These are phyloP conservation scores for Aspergillus pseudoviridinutans DNA, from an alignment of 2,329 filamentous ascomycete species.

Conservation along the genomic window DNA sequence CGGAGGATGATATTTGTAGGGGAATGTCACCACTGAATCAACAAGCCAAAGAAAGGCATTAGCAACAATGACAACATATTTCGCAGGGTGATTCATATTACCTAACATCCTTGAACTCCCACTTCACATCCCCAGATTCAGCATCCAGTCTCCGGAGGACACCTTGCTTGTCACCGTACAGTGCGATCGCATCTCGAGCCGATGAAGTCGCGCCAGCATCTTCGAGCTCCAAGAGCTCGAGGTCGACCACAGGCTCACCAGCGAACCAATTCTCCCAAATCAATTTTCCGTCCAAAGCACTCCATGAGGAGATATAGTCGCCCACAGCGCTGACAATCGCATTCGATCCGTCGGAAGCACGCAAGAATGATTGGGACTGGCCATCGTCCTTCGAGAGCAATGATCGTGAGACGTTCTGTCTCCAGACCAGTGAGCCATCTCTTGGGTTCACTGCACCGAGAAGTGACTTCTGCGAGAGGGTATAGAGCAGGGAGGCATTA, in stretches of 20 bases:
- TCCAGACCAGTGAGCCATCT: constrained; percentile 80
- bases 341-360: constrained; percentile 74
- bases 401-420: constrained; percentile 64
- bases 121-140: constrained; percentile 66
- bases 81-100: constrained; percentile 19
- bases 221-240: constrained; percentile 73
- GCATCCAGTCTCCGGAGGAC: constrained; percentile 70
- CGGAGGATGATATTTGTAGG: constrained; percentile 70
- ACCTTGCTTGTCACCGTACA: constrained; percentile 56
- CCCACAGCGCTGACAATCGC: constrained; percentile 72
- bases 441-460: constrained; percentile 86
- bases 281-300: constrained; percentile 73
- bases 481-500: constrained; percentile 86
- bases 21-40: constrained; percentile 60
- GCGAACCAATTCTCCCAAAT: constrained; percentile 66
- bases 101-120: constrained; percentile 69
- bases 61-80: not conserved
- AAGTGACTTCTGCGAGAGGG: constrained; percentile 77
- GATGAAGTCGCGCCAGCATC: constrained; percentile 48
- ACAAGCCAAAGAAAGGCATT: constrained; percentile 16
- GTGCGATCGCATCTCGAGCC: constrained; percentile 61
- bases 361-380: constrained; percentile 46
- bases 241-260: constrained; percentile 40
- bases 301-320: constrained; percentile 71
- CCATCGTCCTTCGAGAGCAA: constrained; percentile 12